These are phyloP conservation scores for Trichoderma atrobrunneum DNA, from an alignment of 2,329 filamentous ascomycete species.

Conservation along the genomic window DNA sequence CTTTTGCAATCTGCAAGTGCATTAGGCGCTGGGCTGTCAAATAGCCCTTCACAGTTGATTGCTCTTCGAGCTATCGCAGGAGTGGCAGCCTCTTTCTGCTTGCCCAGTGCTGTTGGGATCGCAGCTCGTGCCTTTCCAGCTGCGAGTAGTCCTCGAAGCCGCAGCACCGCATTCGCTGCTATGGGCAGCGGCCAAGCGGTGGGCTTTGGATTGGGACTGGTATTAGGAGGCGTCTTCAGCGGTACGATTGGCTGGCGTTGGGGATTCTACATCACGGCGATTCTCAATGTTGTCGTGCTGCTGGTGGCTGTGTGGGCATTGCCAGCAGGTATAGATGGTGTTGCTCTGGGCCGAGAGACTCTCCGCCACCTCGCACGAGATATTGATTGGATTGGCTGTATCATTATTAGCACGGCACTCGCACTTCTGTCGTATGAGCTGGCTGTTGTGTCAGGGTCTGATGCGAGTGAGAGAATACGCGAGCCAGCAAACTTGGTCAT, in stretches of 20 bases:
- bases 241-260: neutral
- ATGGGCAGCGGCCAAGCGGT: neutral
- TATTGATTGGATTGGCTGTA: neutral
- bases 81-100: neutral
- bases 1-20: neutral
- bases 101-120: neutral
- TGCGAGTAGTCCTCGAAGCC: neutral
- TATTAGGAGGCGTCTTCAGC: neutral
- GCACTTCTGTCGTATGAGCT: neutral
- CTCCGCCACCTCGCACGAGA: neutral
- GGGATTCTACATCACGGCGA: neutral
- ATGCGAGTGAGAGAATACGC: neutral
- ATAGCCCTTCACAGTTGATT: neutral
- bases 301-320: neutral
- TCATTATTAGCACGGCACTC: neutral
- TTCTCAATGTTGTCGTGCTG: neutral
- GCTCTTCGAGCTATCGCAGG: neutral
- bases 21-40: neutral
- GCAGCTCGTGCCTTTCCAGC: neutral
- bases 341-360: neutral
- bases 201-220: neutral
- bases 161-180: neutral
- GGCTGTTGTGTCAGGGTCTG: neutral
- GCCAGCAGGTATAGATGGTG: neutral
- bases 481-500: neutral